A percentile compares a stretch with the other conserved stretches of the same genome.
Evolutionary conservation across 176 grass and related monocot species (phyloP).

Genomic region (Olyra latifolia): DNA sequence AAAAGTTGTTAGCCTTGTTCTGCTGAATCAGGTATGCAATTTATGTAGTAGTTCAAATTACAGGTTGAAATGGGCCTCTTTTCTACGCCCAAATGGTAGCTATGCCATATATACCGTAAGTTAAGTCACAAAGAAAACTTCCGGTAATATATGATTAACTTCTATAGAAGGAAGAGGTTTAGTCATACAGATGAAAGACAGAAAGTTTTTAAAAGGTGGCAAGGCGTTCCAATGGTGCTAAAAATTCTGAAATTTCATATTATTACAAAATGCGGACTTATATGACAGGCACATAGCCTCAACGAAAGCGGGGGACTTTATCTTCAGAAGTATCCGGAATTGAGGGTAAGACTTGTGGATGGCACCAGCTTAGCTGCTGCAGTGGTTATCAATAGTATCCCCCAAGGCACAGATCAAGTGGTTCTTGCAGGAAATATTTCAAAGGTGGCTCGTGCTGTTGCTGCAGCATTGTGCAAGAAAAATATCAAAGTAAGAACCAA

Average conservation of each 20-base stretch:
- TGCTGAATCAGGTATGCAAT: slow-evolving; percentile 69
- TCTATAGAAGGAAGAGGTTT: background rate
- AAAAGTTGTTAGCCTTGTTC: slow-evolving; percentile 81
- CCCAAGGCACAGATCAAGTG: slow-evolving; percentile 58
- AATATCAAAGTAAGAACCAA: slow-evolving; percentile 61
- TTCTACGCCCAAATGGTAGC: background rate
- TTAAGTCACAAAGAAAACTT: background rate
- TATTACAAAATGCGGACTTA: background rate
- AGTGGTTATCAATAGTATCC: slow-evolving; percentile 61
- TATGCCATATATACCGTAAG: background rate
- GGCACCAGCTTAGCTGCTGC: slow-evolving; percentile 86
- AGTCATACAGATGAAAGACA: background rate
- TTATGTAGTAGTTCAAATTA: background rate
- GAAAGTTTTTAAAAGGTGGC: background rate
- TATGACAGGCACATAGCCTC: slow-evolving; percentile 58
- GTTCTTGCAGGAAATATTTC: slow-evolving; percentile 63
- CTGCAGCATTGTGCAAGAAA: slow-evolving; percentile 62
- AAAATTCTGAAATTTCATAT: background rate
- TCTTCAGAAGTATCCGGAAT: slow-evolving; percentile 74
- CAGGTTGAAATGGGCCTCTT: background rate
- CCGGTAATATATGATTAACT: background rate
- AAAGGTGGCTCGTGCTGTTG: slow-evolving; percentile 60
- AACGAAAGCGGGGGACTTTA: slow-evolving; percentile 73
- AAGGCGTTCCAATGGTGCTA: background rate
- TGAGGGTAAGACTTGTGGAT: slow-evolving; percentile 76